phyloP scores from a whole-genome alignment of 2,329 filamentous ascomycete species.

The Pseudocercospora pini-densiflorae region DNA sequence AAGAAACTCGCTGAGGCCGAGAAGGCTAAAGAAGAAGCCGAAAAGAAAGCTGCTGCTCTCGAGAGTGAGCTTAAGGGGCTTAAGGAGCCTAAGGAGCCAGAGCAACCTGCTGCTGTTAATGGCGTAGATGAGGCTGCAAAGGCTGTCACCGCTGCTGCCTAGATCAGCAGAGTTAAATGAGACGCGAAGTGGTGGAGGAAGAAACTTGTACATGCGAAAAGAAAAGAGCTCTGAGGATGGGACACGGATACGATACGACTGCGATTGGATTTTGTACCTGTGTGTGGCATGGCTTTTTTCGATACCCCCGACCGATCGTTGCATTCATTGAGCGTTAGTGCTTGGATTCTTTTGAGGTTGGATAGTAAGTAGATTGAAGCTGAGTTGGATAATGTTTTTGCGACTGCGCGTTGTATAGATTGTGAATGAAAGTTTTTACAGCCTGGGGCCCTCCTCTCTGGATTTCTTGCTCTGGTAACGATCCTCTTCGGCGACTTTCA shows the following conservation, averaged over 20 bases:
- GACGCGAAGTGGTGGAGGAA: not conserved
- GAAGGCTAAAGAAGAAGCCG: conserved; percentile 4
- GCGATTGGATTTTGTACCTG: not conserved
- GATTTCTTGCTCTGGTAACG: no score
- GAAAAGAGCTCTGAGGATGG: not conserved
- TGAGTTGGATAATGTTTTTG: not conserved
- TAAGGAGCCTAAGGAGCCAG: not conserved
- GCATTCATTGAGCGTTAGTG: not conserved
- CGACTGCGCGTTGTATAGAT: not conserved
- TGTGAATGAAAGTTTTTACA: not conserved
- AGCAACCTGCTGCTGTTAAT: not conserved
- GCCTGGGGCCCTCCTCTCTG: not conserved
- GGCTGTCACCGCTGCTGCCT: not conserved
- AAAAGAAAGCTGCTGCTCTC: conserved; percentile 7
- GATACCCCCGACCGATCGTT: not conserved
- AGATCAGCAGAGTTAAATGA: not conserved
- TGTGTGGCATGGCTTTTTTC: not conserved
- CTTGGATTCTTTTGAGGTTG: not conserved
- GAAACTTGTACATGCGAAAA: not conserved
- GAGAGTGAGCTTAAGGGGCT: conserved; percentile 3
- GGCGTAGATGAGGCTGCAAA: conserved; percentile 7
- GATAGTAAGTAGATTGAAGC: not conserved
- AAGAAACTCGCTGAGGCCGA: conserved; percentile 17
- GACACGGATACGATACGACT: not conserved
- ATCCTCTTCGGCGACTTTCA: no score